Evolutionary conservation across 371 early-diverging fungal genomes (phyloP), one percentile per base, ranked within the genome.

Genomic region (Zychaea mexicana): DNA sequence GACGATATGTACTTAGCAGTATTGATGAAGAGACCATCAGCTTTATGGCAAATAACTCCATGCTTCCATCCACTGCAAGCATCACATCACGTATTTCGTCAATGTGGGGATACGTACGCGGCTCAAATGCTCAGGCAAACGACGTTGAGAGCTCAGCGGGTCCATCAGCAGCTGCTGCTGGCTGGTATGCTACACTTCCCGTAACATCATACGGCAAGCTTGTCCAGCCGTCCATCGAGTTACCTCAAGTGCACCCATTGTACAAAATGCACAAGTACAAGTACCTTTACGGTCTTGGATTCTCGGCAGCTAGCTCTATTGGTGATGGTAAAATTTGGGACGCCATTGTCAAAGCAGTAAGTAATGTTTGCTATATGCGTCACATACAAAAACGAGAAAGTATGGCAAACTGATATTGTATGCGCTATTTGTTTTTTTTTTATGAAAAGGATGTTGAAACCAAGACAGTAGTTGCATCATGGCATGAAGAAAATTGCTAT

Each of bases 231-330:
- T 68, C 70, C 0, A 38, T 92, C 6, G 94, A 93, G 68, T 65
- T 91, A 31, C 89, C 91, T 4, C 73, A 82, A 24, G 81, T 94
- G 64, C 89, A 90, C 63, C 90, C 91, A 0, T 61, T 70, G 22
- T 87, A 79, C 53, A 78, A 80, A 27, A 67, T 78, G 53, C 63
- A 72, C 32, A 71, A 73, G 7, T 87, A 92, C 75, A 82, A 83
- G 39, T 90, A 79, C 65, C 67, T 90, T 15, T 94, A 90, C 73
- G 92, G 91, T 3, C 71, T 93, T 56, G 82, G 88, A 0, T 76
- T 86, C 22, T 72, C 72, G 8, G 76, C 75, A n/a, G 57, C 64
- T 22, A 69, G 62, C 22, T 64, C 74, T 5, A 64, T 61, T 7
- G 67, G 77, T 30, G 72, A 69, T 15, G 84, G 85, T 2, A 74